Base-by-base conservation (phyloP, 257 asterid genomes). In the Solanum tarapatanum region DNA sequence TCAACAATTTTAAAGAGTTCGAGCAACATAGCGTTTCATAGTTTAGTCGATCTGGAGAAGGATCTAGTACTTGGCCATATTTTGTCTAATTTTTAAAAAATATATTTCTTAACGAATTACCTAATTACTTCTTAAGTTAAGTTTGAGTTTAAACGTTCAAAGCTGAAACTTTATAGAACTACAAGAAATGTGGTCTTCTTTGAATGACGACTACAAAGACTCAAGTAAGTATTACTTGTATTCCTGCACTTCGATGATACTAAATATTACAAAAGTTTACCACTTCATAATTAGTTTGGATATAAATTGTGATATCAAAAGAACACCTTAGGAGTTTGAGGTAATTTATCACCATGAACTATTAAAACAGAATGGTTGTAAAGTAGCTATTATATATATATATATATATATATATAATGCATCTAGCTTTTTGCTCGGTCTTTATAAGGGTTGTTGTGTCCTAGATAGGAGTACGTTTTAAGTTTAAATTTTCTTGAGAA, bases 141-240 rank as follows among this genome's bases (percentile, higher is more conserved):
- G 12, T 51, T 51, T 51, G 62, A 51, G 7, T 51, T 51, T 51
- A 51, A 5, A 51, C 3, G 62, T 16, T 13, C 23, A 51, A 51
- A 51, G 62, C 23, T 51, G 62, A 51, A 51, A 51, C 23, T 51
- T 4, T 1, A 51, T 2, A 51, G 62, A 51, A 51, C 62, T 51
- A 51, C 16, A 23, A 51, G 16, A 19, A 4, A 16, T 51, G 62
- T 51, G 62, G 62, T 51, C 62, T 51, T 51, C 62, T 16, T 51
- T 94, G 87, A 91, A 92, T 2, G 96, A 94, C 69, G 96, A 94
- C 62, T 43, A 92, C 79, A 96, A 94, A 85, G 97, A 94, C 72
- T 86, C 95, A 79, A 93, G 97, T 94, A 92, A 24, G 94, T 74
- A 69, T 69, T 26, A 51, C 23, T 28, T 26, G 23, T 69, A 69